Conservation (phyloP, 2,329 filamentous ascomycete species). For the Verticillium albo-atrum region DNA sequence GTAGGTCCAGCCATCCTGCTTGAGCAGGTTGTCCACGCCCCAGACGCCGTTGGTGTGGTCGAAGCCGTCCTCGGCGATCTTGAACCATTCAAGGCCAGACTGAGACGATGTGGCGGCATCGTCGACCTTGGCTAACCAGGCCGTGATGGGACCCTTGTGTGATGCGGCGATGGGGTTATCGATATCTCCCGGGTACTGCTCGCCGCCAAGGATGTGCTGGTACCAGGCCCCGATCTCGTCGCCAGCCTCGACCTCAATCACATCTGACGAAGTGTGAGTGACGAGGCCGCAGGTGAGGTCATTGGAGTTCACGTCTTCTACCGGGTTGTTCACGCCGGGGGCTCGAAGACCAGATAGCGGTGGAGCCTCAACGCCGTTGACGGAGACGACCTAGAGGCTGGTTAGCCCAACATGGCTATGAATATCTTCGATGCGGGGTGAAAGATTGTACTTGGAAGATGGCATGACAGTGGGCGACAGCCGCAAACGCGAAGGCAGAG, state of each 20-base stretch:
- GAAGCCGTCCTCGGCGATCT: slow-evolving; percentile 47
- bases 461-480: slow-evolving; percentile 3
- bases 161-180: slow-evolving; percentile 51
- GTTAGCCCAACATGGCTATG: background rate
- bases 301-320: slow-evolving; percentile 42
- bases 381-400: slow-evolving; percentile 6
- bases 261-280: slow-evolving; percentile 31
- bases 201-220: slow-evolving; percentile 50
- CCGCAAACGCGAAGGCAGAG: background rate
- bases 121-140: slow-evolving; percentile 49
- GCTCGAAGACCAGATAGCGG: slow-evolving; percentile 9
- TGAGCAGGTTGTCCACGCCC: slow-evolving; percentile 42
- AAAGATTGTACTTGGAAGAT: slow-evolving; percentile 6
- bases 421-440: background rate
- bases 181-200: slow-evolving; percentile 41
- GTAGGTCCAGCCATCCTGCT: slow-evolving; percentile 38
- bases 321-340: slow-evolving; percentile 41
- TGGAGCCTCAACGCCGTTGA: slow-evolving; percentile 9
- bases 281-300: slow-evolving; percentile 46
- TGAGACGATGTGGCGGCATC: slow-evolving; percentile 39
- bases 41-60: slow-evolving; percentile 36
- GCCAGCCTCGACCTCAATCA: slow-evolving; percentile 45
- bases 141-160: slow-evolving; percentile 50
- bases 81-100: slow-evolving; percentile 44
- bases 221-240: slow-evolving; percentile 48